Base-by-base conservation (phyloP, 805 yeast genomes). In the Suhomyces vadensis region DNA sequence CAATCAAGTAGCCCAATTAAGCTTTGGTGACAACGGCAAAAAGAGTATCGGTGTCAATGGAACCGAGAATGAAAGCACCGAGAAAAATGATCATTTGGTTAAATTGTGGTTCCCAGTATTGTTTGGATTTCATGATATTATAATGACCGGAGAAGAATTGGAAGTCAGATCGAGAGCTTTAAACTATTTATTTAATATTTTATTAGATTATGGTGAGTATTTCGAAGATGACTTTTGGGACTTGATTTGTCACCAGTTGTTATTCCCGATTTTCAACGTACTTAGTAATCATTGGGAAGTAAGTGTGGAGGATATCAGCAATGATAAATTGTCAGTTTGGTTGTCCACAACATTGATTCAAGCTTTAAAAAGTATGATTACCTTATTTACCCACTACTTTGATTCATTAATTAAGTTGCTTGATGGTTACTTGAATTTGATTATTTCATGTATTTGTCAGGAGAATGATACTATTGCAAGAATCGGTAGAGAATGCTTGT, bases 381-480 rank as follows among this genome's bases (percentile, higher is more conserved):
- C 87, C 0, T 70, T 94, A 44, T 87, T 92, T 58, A 79, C 90
- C 0, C 86, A 83, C 50, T 92, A 87, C 65, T 94, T 91, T 61
- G 87, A 79, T 33, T 77, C 83, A 2, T 77, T 94, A 57, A 83
- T 83, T 53, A 74, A 79, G 33, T 80, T 87, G 78, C 71, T 92
- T 41, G 87, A 82, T 48, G 94, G 88, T 1, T 89, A 86, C 61
- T 73, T 95, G 63, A 81, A 81, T 14, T 73, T 95, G 41, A 66
- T 94, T 44, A 82, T 83, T 1, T 83, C 92, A 5, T 94, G 99
- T 65, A 88, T 94, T 40, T 89, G 96, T 55, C 99, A 94, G 64
- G 97, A 91, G 55, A 92, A 94, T 61, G 99, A 94, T 57, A 91
- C 98, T 0, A 90, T 95, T 55, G 95, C 97, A 0, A 77, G 96